Conservation (phyloP, 108 stramenopile genomes). For the Discostella pseudostelligera region DNA sequence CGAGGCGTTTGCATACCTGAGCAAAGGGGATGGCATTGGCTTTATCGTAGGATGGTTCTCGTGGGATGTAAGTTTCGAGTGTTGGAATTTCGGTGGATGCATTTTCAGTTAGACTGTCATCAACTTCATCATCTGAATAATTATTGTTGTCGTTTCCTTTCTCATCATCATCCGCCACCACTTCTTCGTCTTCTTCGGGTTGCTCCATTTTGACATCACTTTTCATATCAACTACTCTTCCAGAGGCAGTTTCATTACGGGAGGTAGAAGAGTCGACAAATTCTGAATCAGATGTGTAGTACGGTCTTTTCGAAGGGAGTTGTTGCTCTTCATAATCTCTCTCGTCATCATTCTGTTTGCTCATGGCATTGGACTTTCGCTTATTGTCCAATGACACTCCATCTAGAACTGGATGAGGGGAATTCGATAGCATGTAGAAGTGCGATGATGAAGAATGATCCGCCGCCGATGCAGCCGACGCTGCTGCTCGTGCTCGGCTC, state of each 20-base stretch:
- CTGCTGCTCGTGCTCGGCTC: too few species aligned
- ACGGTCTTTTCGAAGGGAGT: neutral
- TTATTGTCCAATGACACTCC: neutral
- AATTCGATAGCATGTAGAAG: conserved; percentile 3
- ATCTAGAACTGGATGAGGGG: conserved; percentile 8
- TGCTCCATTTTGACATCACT: neutral
- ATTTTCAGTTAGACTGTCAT: neutral
- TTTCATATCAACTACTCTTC: neutral
- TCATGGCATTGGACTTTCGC: too few species aligned
- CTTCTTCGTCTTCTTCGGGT: neutral
- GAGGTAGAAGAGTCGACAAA: neutral
- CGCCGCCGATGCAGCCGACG: too few species aligned
- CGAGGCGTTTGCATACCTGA: conserved; percentile 53
- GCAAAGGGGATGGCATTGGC: conserved; percentile 58
- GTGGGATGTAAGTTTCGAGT: conserved; percentile 23
- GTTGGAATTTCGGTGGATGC: conserved; percentile 24
- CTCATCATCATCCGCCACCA: conserved; percentile 32
- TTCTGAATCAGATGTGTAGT: conserved; percentile 2
- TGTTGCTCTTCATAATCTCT: neutral
- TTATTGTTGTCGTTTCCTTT: conserved; percentile 21
- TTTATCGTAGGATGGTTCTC: conserved; percentile 59
- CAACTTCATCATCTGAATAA: conserved; percentile 13
- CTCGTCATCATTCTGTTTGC: neutral
- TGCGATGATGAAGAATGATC: too few species aligned
- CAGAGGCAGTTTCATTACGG: neutral